phyloP scores from a whole-genome alignment of 2,329 filamentous ascomycete genomes.

The Neopestalotiopsis rosae region DNA sequence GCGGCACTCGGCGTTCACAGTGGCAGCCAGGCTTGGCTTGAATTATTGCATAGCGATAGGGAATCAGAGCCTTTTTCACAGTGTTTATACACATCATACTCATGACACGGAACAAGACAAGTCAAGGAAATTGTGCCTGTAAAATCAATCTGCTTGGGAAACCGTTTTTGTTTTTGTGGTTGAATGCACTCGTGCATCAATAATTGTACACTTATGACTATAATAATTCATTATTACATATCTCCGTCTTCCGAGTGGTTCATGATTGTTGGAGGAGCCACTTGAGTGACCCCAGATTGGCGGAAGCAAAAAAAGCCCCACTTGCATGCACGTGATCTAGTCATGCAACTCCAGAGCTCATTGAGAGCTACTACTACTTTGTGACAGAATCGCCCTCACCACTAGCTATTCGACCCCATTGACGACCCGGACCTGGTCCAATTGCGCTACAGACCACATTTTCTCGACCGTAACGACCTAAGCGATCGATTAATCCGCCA shows the following conservation, averaged over 20 bases:
- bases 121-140: too few species aligned
- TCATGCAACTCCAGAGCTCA: not conserved
- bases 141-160: too few species aligned
- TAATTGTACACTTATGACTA: too few species aligned
- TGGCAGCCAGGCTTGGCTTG: constrained; percentile 13
- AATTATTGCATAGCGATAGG: constrained; percentile 26
- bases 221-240: not conserved
- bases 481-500: constrained; percentile 37
- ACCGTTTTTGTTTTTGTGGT: too few species aligned
- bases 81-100: constrained; percentile 17
- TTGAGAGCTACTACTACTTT: not conserved
- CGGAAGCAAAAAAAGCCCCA: not conserved
- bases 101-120: too few species aligned
- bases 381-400: not conserved
- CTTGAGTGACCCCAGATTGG: not conserved
- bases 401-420: not conserved
- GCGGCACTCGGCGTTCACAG: not conserved
- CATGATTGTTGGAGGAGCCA: not conserved
- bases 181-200: too few species aligned
- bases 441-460: not conserved
- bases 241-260: not conserved
- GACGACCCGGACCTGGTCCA: not conserved
- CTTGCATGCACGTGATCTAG: not conserved
- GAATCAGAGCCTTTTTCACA: constrained; percentile 20
- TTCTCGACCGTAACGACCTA: not conserved